Evolutionary conservation across 2,329 filamentous ascomycete genomes (phyloP).

Genomic region (Colletotrichum sp.): DNA sequence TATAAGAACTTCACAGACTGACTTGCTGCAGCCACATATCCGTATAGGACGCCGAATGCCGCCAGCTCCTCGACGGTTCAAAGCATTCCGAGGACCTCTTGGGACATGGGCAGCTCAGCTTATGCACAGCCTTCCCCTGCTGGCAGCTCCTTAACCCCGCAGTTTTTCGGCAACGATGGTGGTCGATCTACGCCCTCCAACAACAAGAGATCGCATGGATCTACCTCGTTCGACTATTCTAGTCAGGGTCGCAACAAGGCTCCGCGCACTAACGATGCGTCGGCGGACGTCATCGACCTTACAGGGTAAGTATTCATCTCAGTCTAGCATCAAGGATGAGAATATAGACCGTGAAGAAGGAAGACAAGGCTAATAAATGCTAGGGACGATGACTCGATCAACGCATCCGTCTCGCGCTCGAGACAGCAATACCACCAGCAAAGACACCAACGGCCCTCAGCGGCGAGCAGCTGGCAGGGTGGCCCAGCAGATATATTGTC

Average conservation of each 20-base stretch:
- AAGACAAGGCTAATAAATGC: constrained; percentile 25
- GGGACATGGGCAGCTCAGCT: not conserved
- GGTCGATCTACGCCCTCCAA: not conserved
- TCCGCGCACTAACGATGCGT: constrained; percentile 7
- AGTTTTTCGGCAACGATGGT: not conserved
- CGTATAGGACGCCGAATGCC: not conserved
- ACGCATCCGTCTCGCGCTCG: constrained; percentile 12
- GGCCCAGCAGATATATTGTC: not conserved
- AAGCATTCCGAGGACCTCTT: not conserved
- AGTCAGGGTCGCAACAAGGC: constrained; percentile 4
- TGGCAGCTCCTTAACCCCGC: not conserved
- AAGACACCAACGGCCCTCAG: not conserved
- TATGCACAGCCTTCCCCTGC: not conserved
- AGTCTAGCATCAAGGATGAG: not conserved
- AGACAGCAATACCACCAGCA: not conserved
- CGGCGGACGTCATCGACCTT: constrained; percentile 42
- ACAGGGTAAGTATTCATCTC: constrained; percentile 38
- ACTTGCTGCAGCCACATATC: not conserved
- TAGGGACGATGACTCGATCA: constrained; percentile 38
- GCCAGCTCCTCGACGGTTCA: not conserved
- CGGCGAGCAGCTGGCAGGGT: not conserved
- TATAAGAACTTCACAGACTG: not conserved
- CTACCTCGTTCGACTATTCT: not conserved
- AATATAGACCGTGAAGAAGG: not conserved
- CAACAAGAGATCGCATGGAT: constrained; percentile 10